These are phyloP conservation scores for Priceomyces medius DNA, from an alignment of 805 yeast species.

Conservation along the genomic window DNA sequence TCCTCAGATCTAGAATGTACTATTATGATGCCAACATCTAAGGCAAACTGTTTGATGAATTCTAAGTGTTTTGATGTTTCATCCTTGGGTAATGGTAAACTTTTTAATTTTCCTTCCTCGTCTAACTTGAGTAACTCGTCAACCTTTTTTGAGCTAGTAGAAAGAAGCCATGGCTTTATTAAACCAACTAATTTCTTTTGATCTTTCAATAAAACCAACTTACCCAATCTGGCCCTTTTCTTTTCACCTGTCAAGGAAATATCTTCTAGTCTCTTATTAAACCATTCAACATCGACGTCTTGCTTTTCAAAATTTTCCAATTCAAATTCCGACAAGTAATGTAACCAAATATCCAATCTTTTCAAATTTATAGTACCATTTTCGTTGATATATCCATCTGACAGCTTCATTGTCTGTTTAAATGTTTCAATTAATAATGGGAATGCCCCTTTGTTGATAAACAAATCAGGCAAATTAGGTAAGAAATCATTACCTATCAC, in stretches of 20 bases:
- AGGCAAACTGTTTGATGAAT: constrained; percentile 62
- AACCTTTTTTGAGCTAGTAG: constrained; percentile 26
- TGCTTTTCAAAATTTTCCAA: constrained; percentile 80
- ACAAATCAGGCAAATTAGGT: constrained; percentile 93
- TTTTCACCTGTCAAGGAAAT: constrained; percentile 71
- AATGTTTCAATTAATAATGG: constrained; percentile 89
- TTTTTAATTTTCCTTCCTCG: constrained; percentile 22
- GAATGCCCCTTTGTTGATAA: constrained; percentile 92
- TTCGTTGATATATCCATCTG: constrained; percentile 84
- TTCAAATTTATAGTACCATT: constrained; percentile 76
- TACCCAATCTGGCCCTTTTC: constrained; percentile 65
- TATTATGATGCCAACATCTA: constrained; percentile 64
- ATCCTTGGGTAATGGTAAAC: constrained; percentile 44
- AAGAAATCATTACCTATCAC: constrained; percentile 98
- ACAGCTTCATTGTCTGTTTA: constrained; percentile 68
- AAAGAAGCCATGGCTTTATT: constrained; percentile 51
- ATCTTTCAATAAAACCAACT: constrained; percentile 60
- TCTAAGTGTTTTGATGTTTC: constrained; percentile 51
- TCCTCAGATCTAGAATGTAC: constrained; percentile 60
- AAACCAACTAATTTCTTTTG: constrained; percentile 72
- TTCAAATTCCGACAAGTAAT: constrained; percentile 75
- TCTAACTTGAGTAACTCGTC: constrained; percentile 38
- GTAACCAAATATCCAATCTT: constrained; percentile 73
- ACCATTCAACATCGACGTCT: constrained; percentile 88
- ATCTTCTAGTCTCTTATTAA: constrained; percentile 78